Percentiles rank a stretch among this genome's conserved stretches.
phyloP scores from a whole-genome alignment of 139 green algal genomes.

The Diplosphaera chodatii region DNA sequence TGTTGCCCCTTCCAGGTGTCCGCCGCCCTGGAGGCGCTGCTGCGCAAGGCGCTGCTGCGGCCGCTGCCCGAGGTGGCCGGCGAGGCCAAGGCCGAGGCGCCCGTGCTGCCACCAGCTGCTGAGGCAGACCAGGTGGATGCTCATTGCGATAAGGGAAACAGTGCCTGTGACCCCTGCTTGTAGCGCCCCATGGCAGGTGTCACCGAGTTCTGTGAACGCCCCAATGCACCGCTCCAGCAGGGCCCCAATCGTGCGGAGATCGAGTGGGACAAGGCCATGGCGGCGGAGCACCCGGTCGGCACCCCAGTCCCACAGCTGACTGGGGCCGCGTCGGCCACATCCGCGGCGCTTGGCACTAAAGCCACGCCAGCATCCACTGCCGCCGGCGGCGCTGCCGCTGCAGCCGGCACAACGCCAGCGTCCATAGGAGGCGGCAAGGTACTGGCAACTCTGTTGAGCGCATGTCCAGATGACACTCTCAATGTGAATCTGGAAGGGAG shows the following conservation, averaged over 20 bases:
- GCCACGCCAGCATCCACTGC: too few relatives aligned
- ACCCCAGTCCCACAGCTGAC: background rate
- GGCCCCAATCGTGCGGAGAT: background rate
- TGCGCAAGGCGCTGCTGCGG: conserved; percentile 11
- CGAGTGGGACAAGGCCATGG: conserved; percentile 1
- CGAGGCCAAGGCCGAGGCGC: background rate
- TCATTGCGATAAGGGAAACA: too few relatives aligned
- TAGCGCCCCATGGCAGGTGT: too few relatives aligned
- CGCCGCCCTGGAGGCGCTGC: conserved; percentile 26
- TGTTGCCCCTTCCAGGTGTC: conserved; percentile 25
- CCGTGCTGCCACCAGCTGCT: background rate
- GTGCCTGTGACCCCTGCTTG: too few relatives aligned
- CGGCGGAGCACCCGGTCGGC: background rate
- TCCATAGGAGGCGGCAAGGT: too few relatives aligned
- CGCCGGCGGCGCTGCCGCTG: too few relatives aligned
- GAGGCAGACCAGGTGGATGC: too few relatives aligned
- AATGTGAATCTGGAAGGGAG: too few relatives aligned
- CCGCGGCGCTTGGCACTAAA: background rate
- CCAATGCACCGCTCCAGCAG: background rate
- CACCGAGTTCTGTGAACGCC: too few relatives aligned
- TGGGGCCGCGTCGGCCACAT: background rate
- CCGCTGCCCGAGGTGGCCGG: background rate
- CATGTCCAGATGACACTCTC: too few relatives aligned
- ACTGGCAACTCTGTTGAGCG: too few relatives aligned
- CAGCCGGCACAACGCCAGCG: too few relatives aligned